Conservation (phyloP, 2,329 filamentous ascomycete species). For the Aspergillus aculeatinus region DNA sequence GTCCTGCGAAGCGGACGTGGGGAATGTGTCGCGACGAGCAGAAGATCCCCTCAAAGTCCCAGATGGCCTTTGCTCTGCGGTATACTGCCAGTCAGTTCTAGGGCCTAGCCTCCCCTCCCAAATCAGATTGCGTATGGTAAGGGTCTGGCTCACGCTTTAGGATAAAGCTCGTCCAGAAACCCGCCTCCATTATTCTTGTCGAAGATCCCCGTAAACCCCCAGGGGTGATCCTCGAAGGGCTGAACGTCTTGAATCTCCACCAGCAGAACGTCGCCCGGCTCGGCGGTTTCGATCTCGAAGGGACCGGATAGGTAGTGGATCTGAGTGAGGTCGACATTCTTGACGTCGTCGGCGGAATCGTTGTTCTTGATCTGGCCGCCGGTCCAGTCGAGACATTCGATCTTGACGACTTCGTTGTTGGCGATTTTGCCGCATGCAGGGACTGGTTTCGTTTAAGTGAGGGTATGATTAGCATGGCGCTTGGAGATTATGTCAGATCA, state of each 20-base stretch:
- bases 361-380: constrained; percentile 82
- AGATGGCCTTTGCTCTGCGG: constrained; percentile 65
- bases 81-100: background rate
- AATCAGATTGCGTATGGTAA: background rate
- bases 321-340: constrained; percentile 77
- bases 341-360: constrained; percentile 84
- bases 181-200: constrained; percentile 79
- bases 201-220: constrained; percentile 89
- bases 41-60: constrained; percentile 76
- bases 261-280: constrained; percentile 79
- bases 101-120: too few species aligned
- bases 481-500: background rate
- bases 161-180: constrained; percentile 84
- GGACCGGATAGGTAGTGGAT: constrained; percentile 88
- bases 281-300: constrained; percentile 79
- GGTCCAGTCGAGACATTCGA: constrained; percentile 83
- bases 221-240: constrained; percentile 78
- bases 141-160: constrained; percentile 63
- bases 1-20: constrained; percentile 79
- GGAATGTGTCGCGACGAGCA: constrained; percentile 85
- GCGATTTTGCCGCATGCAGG: constrained; percentile 71
- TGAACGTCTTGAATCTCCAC: constrained; percentile 94
- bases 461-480: background rate
- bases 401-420: constrained; percentile 85
- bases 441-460: constrained; percentile 51